Evolutionary conservation across 2,329 filamentous ascomycete species (phyloP), one percentile per base, ranked within the genome.

Genomic region (Colletotrichum sojae): DNA sequence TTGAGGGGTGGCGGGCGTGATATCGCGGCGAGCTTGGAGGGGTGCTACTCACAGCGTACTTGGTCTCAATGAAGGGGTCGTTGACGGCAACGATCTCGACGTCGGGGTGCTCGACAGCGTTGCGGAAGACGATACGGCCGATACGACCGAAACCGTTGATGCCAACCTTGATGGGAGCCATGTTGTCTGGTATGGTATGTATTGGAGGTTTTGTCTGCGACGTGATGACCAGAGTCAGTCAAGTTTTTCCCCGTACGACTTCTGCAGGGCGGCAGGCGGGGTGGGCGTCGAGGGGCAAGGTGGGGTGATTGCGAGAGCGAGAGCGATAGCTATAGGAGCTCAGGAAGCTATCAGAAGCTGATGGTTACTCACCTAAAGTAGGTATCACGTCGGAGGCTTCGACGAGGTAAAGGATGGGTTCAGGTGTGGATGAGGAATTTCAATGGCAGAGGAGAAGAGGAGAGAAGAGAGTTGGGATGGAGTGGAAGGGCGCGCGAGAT

Each of bases 131-230:
- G 84, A 99, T 98, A 84, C 96, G 93, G 81, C 96, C 96, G 86
- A 99, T 99, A 86, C 96, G 95, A 88, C 96, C 96, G 89, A 99
- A 99, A 85, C 96, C 95, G 92, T 98, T 98, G 92, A 97, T 98
- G 84, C 94, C 94, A 83, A 97, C 94, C 91, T 97, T 90, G 82
- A 87, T 83, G 81, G 81, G 79, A 82, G 80, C 77, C 81, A 83
- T 83, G 20, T 16, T 63, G 64, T 67, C 52, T 67, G 43, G 13
- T 67, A 18, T 27, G 45, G 12, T 76, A 73, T 80, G 77, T 71
- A n/a, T 59, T 57, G 51, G 15, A 56, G 48, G 25, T 22, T 22
- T 22, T 65, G 16, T 53, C 62, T 69, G 51, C 71, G 49, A 40
- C 8, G 31, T 16, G 56, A 46, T 55, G 48, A 31, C 9, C 10